Evolutionary conservation across 176 grass and related monocot species (phyloP).

Genomic region (Phyllostachys edulis): DNA sequence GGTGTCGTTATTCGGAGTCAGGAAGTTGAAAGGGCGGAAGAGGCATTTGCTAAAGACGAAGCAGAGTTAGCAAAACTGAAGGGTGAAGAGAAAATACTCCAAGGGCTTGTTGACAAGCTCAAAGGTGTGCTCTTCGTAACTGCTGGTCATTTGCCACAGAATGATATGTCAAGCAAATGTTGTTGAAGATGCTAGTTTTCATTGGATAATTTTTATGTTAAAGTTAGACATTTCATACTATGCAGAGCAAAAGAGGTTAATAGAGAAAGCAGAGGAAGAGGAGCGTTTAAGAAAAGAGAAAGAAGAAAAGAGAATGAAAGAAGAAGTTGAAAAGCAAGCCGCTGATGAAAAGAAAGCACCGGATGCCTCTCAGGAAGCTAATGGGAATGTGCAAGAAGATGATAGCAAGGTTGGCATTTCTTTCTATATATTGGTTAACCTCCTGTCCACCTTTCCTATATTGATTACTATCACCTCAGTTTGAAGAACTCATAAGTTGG

Average conservation of each 20-base stretch:
- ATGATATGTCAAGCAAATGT: conserved; percentile 4
- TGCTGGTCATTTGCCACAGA: neutral
- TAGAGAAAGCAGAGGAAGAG: conserved; percentile 91
- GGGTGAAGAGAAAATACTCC: conserved; percentile 82
- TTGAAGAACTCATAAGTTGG: conserved; percentile 15
- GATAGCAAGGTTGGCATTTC: conserved; percentile 53
- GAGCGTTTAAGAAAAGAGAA: conserved; percentile 81
- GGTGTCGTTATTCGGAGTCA: conserved; percentile 71
- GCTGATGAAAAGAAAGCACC: conserved; percentile 43
- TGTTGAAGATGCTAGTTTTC: neutral
- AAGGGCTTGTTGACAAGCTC: conserved; percentile 81
- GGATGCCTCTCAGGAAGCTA: conserved; percentile 46
- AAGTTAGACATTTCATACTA: neutral
- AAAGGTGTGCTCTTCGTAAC: conserved; percentile 52
- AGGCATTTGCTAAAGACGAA: conserved; percentile 76
- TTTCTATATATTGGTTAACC: conserved; percentile 26
- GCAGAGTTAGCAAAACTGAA: conserved; percentile 72
- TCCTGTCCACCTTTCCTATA: neutral
- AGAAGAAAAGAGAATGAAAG: conserved; percentile 88
- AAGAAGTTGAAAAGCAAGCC: conserved; percentile 67
- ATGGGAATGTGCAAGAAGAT: conserved; percentile 42
- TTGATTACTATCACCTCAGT: conserved; percentile 7
- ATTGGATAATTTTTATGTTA: conserved; percentile 2
- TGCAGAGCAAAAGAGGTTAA: conserved; percentile 85
- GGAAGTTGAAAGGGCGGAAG: conserved; percentile 80